Percentiles rank a stretch among this genome's conserved stretches.
Conservation (phyloP, 768 basidiomycete genomes). For the Pulveroboletus sp. region DNA sequence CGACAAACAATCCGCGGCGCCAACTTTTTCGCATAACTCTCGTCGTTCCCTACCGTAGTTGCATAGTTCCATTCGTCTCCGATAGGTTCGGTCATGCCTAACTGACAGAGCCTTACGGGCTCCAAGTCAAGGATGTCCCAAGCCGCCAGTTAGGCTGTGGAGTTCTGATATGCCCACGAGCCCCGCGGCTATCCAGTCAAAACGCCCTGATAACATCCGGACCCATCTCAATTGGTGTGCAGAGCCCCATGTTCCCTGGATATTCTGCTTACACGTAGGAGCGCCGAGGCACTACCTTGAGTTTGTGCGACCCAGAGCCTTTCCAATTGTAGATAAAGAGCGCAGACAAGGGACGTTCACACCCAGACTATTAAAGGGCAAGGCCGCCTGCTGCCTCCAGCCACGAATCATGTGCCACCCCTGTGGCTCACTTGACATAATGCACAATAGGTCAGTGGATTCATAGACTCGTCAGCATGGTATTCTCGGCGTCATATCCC, state of each 20-base stretch:
- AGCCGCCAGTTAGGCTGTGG: conserved; percentile 2
- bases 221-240: background rate
- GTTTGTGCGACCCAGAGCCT: background rate
- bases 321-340: background rate
- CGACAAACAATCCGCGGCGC: background rate
- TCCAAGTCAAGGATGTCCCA: background rate
- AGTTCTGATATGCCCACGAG: background rate
- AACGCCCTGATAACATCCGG: background rate
- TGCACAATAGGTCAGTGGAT: background rate
- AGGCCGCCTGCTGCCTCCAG: conserved; percentile 5
- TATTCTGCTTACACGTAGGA: conserved; percentile 1
- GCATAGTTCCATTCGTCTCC: background rate
- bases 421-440: background rate
- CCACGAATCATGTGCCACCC: background rate
- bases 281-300: conserved; percentile 1
- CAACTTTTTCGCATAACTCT: conserved; percentile 1
- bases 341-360: conserved; percentile 3
- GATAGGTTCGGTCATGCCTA: conserved; percentile 1
- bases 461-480: background rate
- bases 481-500: background rate
- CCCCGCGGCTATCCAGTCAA: no score
- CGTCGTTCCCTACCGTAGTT: background rate
- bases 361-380: background rate
- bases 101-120: conserved; percentile 10
- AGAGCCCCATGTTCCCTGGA: background rate